phyloP scores from a whole-genome alignment of 73 alveolate species.

The Tetrahymena malaccensis region DNA sequence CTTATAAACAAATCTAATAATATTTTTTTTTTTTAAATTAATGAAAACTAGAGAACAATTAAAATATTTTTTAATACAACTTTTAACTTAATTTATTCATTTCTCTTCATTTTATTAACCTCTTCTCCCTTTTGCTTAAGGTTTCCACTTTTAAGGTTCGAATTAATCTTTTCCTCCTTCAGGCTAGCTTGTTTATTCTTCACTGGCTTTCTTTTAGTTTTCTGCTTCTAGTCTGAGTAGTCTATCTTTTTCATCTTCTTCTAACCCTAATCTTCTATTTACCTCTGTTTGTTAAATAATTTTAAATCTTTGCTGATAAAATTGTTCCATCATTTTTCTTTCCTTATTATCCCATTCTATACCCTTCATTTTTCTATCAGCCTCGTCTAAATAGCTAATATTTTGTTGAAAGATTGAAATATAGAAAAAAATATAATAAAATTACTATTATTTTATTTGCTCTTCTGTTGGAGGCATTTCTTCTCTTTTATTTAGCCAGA shows the following conservation, averaged over 20 bases:
- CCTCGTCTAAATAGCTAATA: background rate
- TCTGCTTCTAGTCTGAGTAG: background rate
- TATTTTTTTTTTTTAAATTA: background rate
- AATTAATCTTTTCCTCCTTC: background rate
- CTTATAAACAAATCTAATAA: no score
- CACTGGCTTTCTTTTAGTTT: background rate
- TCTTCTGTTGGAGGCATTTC: constrained; percentile 14
- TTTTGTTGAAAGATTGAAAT: no score
- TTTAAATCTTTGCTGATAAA: background rate
- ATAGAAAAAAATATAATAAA: no score
- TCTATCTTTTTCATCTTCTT: background rate
- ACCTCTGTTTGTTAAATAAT: background rate
- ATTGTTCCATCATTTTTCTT: background rate
- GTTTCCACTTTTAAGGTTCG: background rate
- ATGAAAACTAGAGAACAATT: background rate
- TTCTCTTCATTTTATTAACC: background rate
- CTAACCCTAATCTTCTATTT: background rate
- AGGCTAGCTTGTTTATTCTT: background rate
- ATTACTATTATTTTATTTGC: constrained; percentile 9
- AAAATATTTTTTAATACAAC: background rate
- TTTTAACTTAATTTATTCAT: background rate
- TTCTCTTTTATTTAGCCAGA: constrained; percentile 12
- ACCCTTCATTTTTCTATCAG: background rate
- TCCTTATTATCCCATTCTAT: background rate
- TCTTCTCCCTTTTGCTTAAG: background rate